Base-by-base conservation (phyloP, 345 rosid genomes). In the Firmiana major region DNA sequence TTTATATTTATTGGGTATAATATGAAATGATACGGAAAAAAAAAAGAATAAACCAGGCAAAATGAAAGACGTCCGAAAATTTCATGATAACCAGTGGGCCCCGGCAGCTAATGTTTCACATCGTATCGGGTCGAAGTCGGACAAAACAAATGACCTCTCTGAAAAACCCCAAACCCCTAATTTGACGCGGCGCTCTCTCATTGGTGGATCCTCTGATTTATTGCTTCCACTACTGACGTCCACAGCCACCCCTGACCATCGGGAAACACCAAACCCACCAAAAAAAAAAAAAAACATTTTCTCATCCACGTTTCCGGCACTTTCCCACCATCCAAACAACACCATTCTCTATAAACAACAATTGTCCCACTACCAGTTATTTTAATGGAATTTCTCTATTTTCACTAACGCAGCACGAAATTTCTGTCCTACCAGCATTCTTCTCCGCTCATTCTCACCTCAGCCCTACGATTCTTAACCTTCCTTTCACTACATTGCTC, bases 111-210 rank as follows among this genome's bases (percentile, higher is more conserved):
- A n/a, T 1, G 36, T 1, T 34, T 34, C 36, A 34, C 36, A 34
- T 34, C 36, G 36, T 1, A 1, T 28, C 40, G 65, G 53, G 53
- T 68, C 17, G 53, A 34, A 46, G 34, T 68, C 17, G 36, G 22
- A 24, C 40, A 42, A 45, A 34, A 72, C 60, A 28, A 31, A 34
- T 54, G 40, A 48, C 3, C 53, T 28, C 63, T 54, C 54, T 36
- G 17, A 0, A 46, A 53, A 36, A 38, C n/a, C 19, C 26, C 7
- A 19, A 13, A 34, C 36, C 36, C 66, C 42, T n/a, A 11, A 15
- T 26, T n/a, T 64, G 81, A 84, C 81, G 85, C 78, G 85, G 80
- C 45, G 46, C 63, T 67, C 42, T 26, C 43, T 79, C 77, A 84
- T 40, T 81, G 76, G 87, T 70, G 57, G 45, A 31, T 64, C 19